Evolutionary conservation across 2,329 filamentous ascomycete genomes (phyloP), one percentile per base, ranked within the genome.

Genomic region (Stachybotrys echinatus): DNA sequence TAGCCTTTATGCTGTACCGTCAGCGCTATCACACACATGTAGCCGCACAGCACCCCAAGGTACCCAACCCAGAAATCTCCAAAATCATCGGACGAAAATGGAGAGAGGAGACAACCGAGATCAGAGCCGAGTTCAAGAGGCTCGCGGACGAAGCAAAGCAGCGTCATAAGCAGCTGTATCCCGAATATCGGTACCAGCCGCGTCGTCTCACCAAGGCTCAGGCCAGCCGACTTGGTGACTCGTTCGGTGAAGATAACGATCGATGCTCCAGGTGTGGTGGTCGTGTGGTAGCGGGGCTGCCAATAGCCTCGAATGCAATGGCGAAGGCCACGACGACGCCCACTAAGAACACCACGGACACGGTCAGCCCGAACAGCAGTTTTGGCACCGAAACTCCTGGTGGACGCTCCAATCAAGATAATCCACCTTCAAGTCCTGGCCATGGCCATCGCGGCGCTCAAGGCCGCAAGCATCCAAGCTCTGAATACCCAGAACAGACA

Each of bases 1-100:
- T 65, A 99, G 94, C 92, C 47, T 99, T 99, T 73, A 99, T 99
- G 58, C 78, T 99, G 60, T 99, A 96, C 74, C 90, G 94, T 38
- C 92, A 97, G 66, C 88, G 95, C 67, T 87, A 94, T 61, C 92
- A 97, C 69, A 84, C 88, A 18, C 77, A 83, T 45, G 89, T 97
- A 47, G 87, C 92, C 37, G 78, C 84, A 48, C 80, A 89, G 58
- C 82, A 96, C 61, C 92, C 92, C n/a, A 88, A 90, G 42, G 81
- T 96, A 56, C 85, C 92, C 43, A 97, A 97, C 69, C 92, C 92
- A 3, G 90, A 96, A 48, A 95, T 97, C 60, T 96, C 92, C 56
- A 96, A 96, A 71, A 95, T 97, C 60, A 95, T 97, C 58, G 92
- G 92, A 48, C 83, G 90, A 66, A 87, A 92, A 80, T 99, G 94